Conservation (phyloP, 164 flowering plant species). For the Stephania japonica region DNA sequence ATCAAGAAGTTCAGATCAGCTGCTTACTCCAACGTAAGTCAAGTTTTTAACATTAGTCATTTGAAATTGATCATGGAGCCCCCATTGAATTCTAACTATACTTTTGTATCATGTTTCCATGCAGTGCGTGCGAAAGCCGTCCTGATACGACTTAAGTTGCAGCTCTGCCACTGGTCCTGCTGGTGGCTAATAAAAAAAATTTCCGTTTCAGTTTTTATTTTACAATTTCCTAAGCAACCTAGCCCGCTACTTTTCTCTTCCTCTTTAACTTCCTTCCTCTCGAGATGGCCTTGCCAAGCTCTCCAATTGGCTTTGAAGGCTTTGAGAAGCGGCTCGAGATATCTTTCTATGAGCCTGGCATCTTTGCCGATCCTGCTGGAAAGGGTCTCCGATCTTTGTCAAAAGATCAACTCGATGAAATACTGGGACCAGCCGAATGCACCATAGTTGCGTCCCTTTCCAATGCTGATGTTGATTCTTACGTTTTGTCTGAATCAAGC, state of each 20-base stretch:
- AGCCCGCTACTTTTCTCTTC: conserved; percentile 4
- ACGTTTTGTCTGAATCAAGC: conserved; percentile 91
- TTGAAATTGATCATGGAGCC: not conserved
- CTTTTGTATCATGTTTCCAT: conserved; percentile 14
- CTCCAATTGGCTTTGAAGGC: conserved; percentile 92
- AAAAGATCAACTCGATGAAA: conserved; percentile 56
- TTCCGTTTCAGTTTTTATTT: conserved; percentile 4
- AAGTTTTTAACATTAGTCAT: not conserved
- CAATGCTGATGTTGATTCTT: conserved; percentile 62
- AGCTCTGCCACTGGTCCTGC: conserved; percentile 13
- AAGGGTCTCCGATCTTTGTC: conserved; percentile 59
- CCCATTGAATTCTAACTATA: not conserved
- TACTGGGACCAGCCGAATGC: conserved; percentile 72
- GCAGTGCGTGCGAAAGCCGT: conserved; percentile 87
- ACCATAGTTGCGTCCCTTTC: conserved; percentile 66
- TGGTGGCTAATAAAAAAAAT: conserved; percentile 11
- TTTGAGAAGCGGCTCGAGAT: conserved; percentile 86
- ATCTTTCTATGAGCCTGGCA: conserved; percentile 47
- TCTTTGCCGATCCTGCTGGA: conserved; percentile 55
- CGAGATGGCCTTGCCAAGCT: conserved; percentile 39
- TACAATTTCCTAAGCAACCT: conserved; percentile 1
- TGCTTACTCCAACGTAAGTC: conserved; percentile 41
- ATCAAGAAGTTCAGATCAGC: conserved; percentile 41
- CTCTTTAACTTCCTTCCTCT: conserved; percentile 8
- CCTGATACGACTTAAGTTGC: conserved; percentile 41